Evolutionary conservation across 148 eudicot species (phyloP), one percentile per base, ranked within the genome.

Genomic region (Arbutus unedo): DNA sequence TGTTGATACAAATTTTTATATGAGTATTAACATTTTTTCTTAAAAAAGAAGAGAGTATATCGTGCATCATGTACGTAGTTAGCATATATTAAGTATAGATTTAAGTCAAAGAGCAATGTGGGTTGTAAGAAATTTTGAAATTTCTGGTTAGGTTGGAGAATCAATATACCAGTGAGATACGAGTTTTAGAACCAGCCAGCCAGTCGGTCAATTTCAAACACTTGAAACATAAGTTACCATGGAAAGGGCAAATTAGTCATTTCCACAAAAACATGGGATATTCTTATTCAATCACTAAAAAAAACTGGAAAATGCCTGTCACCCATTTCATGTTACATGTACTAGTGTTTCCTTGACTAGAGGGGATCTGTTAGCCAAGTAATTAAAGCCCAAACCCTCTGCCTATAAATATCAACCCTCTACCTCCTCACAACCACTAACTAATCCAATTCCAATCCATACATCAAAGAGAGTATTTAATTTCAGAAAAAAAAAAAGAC

Each of bases 291-390:
- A 76, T 8, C 6, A 66, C 21, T 75, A 8, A 10, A 81, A 81
- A 71, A 74, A 86, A 62, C 84, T 84, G 80, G 71, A 84, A 78
- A 70, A 62, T 80, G 74, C 57, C 88, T 86, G 88, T 71, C 82
- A 86, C 25, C 82, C 88, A 86, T 83, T 72, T 47, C 70, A 74
- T 59, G 56, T 51, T 81, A 76, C 72, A 64, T 21, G 55, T 43
- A n/a, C 73, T 21, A 73, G 55, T 57, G 73, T 21, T 45, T 77
- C 79, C 76, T 81, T 86, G 80, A 84, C 88, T 15, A 71, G 21
- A 16, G 67, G 64, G 75, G 25, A 31, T 45, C 60, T 49, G 44
- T 81, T 41, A 53, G 6, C 66, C 62, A 31, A 44, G 11, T 14
- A 54, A 23, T 18, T 60, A 51, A 62, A 64, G 54, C 25, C 77